Evolutionary conservation across 129 eudicot genomes (phyloP).

Genomic region (Chrysanthemum seticuspe): DNA sequence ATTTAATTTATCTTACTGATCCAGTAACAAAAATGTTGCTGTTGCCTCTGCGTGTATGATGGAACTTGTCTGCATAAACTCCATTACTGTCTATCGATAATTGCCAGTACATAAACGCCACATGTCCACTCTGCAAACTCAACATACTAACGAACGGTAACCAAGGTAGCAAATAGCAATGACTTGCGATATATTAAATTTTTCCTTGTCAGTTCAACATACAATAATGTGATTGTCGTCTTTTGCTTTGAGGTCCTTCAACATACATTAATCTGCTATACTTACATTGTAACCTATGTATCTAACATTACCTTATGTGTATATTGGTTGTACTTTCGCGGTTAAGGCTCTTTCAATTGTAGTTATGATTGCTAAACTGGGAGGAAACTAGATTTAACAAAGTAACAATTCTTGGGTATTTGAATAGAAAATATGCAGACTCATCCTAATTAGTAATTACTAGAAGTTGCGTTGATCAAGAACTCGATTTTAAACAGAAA

Average conservation of each 20-base stretch:
- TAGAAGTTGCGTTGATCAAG: too few species aligned
- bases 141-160: conserved; percentile 34
- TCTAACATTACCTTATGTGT: conserved; percentile 1
- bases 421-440: too few species aligned
- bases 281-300: background rate
- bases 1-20: too few species aligned
- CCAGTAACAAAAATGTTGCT: conserved; percentile 67
- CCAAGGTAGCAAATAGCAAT: conserved; percentile 35
- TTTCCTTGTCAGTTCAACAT: too few species aligned
- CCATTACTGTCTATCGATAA: conserved; percentile 73
- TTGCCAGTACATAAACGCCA: conserved; percentile 66
- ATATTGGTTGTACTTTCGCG: conserved; percentile 9
- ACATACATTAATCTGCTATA: background rate
- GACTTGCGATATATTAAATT: conserved; percentile 12
- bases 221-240: background rate
- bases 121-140: conserved; percentile 78
- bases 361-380: too few species aligned
- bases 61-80: conserved; percentile 76
- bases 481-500: too few species aligned
- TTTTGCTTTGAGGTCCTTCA: background rate
- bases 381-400: too few species aligned
- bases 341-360: background rate
- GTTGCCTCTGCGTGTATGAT: conserved; percentile 71
- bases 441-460: too few species aligned
- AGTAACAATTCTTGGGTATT: too few species aligned